Percentiles rank a stretch among this genome's conserved stretches.
Evolutionary conservation across 768 basidiomycete genomes (phyloP).

Genomic region (Suillus cothurnatus): DNA sequence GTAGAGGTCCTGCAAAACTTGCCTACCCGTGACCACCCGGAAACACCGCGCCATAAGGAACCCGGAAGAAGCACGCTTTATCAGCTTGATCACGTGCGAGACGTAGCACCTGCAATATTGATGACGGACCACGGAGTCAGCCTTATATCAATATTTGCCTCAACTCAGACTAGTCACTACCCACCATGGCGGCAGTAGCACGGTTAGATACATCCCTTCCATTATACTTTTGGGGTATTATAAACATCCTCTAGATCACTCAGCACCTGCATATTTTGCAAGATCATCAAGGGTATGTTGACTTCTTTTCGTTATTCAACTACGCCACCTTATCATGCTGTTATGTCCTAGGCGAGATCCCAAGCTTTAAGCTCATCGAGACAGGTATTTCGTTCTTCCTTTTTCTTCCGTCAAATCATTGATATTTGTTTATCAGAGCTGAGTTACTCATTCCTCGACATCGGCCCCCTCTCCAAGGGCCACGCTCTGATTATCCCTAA

Average conservation of each 20-base stretch:
- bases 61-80: too few relatives aligned
- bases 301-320: background rate
- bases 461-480: slow-evolving; percentile 86
- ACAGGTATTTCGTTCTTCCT: slow-evolving; percentile 65
- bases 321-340: background rate
- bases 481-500: slow-evolving; percentile 95
- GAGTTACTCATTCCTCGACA: slow-evolving; percentile 90
- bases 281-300: slow-evolving; percentile 80
- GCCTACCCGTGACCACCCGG: too few relatives aligned
- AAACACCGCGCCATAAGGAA: too few relatives aligned
- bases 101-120: too few relatives aligned
- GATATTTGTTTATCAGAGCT: background rate
- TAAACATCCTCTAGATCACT: slow-evolving; percentile 43
- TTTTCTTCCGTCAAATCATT: background rate
- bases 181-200: slow-evolving; percentile 2
- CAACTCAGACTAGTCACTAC: background rate
- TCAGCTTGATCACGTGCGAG: background rate
- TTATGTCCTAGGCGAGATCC: slow-evolving; percentile 72
- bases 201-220: background rate
- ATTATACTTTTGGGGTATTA: background rate
- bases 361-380: slow-evolving; percentile 83
- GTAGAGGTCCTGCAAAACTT: too few relatives aligned
- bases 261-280: slow-evolving; percentile 87
- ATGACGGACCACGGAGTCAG: too few relatives aligned
- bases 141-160: background rate